Evolutionary conservation across 768 basidiomycete genomes (phyloP).

Genomic region (Hemileccinum rubropunctum): DNA sequence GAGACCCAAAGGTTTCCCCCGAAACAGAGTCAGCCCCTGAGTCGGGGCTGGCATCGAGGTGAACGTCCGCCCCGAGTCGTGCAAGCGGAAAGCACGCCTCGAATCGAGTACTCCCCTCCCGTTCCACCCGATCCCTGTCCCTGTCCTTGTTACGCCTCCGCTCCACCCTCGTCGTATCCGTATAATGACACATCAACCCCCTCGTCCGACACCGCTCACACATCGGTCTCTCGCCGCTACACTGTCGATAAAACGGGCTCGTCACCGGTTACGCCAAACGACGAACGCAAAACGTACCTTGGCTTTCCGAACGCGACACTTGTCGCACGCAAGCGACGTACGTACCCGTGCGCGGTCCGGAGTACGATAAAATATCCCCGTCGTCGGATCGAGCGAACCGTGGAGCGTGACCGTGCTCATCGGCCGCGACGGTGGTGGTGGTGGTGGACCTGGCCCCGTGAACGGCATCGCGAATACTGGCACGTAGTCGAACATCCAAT

Average conservation of each 20-base stretch:
- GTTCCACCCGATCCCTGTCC: neutral
- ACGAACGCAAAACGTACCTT: conserved; percentile 58
- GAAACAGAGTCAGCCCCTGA: neutral
- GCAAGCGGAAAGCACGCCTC: too few relatives aligned
- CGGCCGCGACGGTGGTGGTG: neutral
- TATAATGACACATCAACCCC: conserved; percentile 63
- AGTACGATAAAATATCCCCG: conserved; percentile 64
- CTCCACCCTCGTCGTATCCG: conserved; percentile 28
- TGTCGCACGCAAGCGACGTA: conserved; percentile 74
- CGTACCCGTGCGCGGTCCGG: conserved; percentile 64
- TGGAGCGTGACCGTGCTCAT: conserved; percentile 29
- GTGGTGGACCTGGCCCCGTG: neutral
- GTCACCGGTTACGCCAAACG: too few relatives aligned
- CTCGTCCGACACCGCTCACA: conserved; percentile 64
- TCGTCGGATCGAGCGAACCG: conserved; percentile 60
- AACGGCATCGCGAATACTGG: too few relatives aligned
- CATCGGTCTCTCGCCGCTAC: conserved; percentile 66
- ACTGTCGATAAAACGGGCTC: conserved; percentile 46
- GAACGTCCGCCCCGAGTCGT: too few relatives aligned
- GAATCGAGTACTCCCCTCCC: too few relatives aligned
- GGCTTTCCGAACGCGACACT: conserved; percentile 68
- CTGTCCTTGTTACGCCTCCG: conserved; percentile 39
- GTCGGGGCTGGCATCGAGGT: neutral
- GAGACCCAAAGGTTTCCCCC: too few relatives aligned
- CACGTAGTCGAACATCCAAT: too few relatives aligned